phyloP scores from a whole-genome alignment of 2,329 filamentous ascomycete species.

The Diaporthe velutina region DNA sequence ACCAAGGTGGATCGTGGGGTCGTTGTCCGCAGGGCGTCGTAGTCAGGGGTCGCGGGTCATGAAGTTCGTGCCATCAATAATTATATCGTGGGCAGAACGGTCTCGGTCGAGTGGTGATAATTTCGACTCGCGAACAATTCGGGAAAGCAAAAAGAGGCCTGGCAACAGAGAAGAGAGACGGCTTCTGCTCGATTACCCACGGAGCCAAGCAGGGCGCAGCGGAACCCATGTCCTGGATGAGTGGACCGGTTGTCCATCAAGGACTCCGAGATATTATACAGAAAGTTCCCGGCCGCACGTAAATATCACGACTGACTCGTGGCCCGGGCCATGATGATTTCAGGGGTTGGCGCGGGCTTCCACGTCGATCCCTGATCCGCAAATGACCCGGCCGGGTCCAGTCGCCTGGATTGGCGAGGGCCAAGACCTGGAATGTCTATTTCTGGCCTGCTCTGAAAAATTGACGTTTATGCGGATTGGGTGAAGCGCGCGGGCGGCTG shows the following conservation, averaged over 20 bases:
- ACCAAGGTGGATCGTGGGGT: constrained; percentile 14
- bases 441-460: constrained; percentile 22
- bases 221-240: constrained; percentile 19
- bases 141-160: not conserved
- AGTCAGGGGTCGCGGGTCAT: constrained; percentile 27
- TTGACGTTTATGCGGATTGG: constrained; percentile 9
- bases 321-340: not conserved
- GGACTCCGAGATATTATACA: not conserved
- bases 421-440: constrained; percentile 16
- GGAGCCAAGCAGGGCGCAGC: constrained; percentile 31
- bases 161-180: not conserved
- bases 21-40: constrained; percentile 10
- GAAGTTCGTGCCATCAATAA: constrained; percentile 23
- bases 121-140: constrained; percentile 22
- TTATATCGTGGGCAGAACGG: constrained; percentile 1
- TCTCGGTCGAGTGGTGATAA: constrained; percentile 11
- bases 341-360: constrained; percentile 23
- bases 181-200: constrained; percentile 10
- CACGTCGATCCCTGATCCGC: constrained; percentile 24
- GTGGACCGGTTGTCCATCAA: constrained; percentile 11
- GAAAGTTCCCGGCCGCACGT: not conserved
- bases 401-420: constrained; percentile 10
- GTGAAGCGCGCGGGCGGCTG: constrained; percentile 23
- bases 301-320: constrained; percentile 34
- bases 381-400: constrained; percentile 23